Evolutionary conservation across 2,329 filamentous ascomycete genomes (phyloP), one percentile per base, ranked within the genome.

Genomic region (Aspergillus ustus): DNA sequence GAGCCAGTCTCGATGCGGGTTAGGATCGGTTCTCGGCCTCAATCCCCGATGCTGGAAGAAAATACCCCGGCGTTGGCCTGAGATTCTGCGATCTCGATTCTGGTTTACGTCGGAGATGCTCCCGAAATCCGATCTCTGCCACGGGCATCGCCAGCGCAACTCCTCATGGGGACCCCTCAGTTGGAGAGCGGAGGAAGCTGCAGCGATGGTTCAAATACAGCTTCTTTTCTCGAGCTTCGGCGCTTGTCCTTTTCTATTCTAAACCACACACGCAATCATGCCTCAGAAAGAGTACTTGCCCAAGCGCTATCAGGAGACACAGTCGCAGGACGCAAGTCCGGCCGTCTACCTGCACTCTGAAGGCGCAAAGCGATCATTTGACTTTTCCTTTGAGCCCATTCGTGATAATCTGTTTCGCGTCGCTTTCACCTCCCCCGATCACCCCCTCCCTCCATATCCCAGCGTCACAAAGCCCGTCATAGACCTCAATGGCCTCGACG

Each of bases 321-420:
- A 63, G 57, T 61, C 70, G 53, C 63, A 68, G 49, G 53, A 65
- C 17, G 56, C 68, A 6, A 55, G 45, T 51, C 64, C 70, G 6
- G 70, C 70, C 0, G 66, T 86, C 6, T 69, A 77, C 48, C 77
- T 87, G 37, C 73, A 74, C 48, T 83, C 80, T 6, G 71, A 67
- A 19, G 75, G 78, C 40, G 69, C 63, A 7, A 63, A 80, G 2
- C 75, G 71, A 28, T 65, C 79, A 0, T 85, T 86, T 62, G 74
- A 81, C 17, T 91, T 91, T 70, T 80, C 81, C 0, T 90, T 91
- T 64, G 85, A 91, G 70, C 81, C 84, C 0, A 68, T 91, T 31
- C 82, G 84, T 17, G 79, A 83, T 20, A 88, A 88, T 54, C 77
- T 91, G 17, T 92, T 91, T 75, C 81, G 89, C 46, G 89, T 89